These are phyloP conservation scores for Paramecium primaurelia DNA, from an alignment of 73 alveolate genomes.

Conservation along the genomic window DNA sequence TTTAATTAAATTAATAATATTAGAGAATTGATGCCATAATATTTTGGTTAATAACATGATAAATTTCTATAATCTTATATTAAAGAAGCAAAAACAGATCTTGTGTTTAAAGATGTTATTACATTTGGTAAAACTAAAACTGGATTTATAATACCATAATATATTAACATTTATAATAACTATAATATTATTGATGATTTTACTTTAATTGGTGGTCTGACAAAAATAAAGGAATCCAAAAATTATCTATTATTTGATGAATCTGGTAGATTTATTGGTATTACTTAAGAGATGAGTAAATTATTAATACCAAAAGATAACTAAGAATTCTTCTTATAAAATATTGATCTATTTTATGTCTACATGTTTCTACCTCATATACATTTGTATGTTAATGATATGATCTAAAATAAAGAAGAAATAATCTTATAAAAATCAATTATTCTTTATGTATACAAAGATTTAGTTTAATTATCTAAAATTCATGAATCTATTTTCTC, in stretches of 20 bases:
- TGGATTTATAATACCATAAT: slow-evolving; percentile 4
- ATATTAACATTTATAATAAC: neutral
- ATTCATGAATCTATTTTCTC: neutral
- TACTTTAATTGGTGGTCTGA: neutral
- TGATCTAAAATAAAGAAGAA: neutral
- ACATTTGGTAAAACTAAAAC: neutral
- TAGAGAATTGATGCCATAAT: neutral
- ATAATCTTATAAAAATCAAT: neutral
- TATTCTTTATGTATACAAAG: neutral
- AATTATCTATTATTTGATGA: slow-evolving; percentile 11
- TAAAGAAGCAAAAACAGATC: neutral
- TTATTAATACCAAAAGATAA: neutral
- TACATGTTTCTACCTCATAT: neutral
- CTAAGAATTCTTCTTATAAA: neutral
- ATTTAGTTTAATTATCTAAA: neutral
- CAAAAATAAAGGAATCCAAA: neutral
- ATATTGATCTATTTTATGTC: neutral
- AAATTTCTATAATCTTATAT: neutral
- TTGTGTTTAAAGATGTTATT: neutral
- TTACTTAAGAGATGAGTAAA: neutral
- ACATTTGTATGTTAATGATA: neutral
- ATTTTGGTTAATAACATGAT: neutral
- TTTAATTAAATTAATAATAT: neutral
- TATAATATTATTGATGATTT: neutral
- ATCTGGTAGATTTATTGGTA: neutral